Conservation (phyloP, 305 asterid species). For the Fraxinus dipetala region DNA sequence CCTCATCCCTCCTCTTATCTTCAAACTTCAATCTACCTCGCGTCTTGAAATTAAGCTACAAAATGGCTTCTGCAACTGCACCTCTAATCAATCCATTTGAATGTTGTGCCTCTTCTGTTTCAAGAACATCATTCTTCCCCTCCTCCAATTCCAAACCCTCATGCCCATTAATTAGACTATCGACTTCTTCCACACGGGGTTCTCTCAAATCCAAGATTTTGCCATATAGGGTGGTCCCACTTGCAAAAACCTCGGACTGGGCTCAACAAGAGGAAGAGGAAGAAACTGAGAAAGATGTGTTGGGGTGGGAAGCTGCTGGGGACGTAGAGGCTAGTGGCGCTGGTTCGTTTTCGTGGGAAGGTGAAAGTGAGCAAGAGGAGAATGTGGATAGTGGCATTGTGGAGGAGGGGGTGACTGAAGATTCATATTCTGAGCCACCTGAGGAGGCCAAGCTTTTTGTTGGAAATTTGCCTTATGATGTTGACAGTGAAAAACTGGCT, state of each 20-base stretch:
- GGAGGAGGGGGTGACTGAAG: constrained; percentile 37
- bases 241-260: constrained; percentile 47
- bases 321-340: constrained; percentile 9
- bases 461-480: constrained; percentile 84
- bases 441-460: constrained; percentile 88
- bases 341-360: constrained; percentile 19
- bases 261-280: constrained; percentile 33
- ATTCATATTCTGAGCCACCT: constrained; percentile 51
- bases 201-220: constrained; percentile 34
- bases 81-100: constrained; percentile 36
- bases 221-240: constrained; percentile 30
- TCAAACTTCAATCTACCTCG: background rate
- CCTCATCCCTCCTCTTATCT: constrained; percentile 1
- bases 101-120: constrained; percentile 29
- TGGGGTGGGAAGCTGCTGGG: constrained; percentile 16
- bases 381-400: constrained; percentile 23
- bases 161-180: background rate
- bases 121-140: constrained; percentile 27
- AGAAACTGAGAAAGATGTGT: constrained; percentile 3
- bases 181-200: constrained; percentile 19
- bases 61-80: constrained; percentile 40
- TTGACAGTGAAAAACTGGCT: constrained; percentile 72
- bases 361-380: constrained; percentile 13
- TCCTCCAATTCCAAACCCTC: constrained; percentile 13
- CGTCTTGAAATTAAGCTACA: background rate